Conservation (phyloP, 2,329 filamentous ascomycete genomes). For the Phialemonium atrogriseum region DNA sequence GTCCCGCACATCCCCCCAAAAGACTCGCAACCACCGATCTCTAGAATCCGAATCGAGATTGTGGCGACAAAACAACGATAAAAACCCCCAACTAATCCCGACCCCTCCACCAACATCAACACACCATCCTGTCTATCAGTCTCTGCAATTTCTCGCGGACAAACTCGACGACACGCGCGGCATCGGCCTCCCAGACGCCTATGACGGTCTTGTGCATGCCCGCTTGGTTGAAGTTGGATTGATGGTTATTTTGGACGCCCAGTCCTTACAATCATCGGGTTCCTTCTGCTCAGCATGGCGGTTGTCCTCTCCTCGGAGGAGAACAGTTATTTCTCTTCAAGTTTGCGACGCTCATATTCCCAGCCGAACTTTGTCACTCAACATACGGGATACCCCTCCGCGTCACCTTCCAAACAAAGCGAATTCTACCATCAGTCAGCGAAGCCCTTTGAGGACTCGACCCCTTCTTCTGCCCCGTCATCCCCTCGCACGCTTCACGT, state of each 20-base stretch:
- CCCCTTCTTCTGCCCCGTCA: constrained; percentile 45
- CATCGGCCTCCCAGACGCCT: constrained; percentile 6
- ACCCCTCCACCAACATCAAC: too few species aligned
- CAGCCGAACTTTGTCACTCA: constrained; percentile 44
- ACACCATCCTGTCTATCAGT: too few species aligned
- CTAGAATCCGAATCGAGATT: not conserved
- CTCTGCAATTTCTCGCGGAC: too few species aligned
- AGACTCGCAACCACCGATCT: not conserved
- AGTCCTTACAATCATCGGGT: constrained; percentile 13
- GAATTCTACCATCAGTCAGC: constrained; percentile 36
- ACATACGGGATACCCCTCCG: constrained; percentile 29
- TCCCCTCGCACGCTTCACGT: constrained; percentile 44
- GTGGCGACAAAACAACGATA: too few species aligned
- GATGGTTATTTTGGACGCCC: constrained; percentile 19
- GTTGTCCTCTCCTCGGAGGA: constrained; percentile 51
- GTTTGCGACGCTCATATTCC: constrained; percentile 52
- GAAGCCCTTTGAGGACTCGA: constrained; percentile 36
- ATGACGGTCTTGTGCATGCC: constrained; percentile 15
- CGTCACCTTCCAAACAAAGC: constrained; percentile 36
- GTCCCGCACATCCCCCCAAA: constrained; percentile 5
- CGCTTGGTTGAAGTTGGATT: constrained; percentile 17
- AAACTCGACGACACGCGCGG: too few species aligned
- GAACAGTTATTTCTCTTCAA: constrained; percentile 44
- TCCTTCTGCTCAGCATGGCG: constrained; percentile 34
- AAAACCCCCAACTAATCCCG: too few species aligned